Evolutionary conservation across 495 filamentous ascomycete species (phyloP).

Genomic region (Talaromyces thailandensis): DNA sequence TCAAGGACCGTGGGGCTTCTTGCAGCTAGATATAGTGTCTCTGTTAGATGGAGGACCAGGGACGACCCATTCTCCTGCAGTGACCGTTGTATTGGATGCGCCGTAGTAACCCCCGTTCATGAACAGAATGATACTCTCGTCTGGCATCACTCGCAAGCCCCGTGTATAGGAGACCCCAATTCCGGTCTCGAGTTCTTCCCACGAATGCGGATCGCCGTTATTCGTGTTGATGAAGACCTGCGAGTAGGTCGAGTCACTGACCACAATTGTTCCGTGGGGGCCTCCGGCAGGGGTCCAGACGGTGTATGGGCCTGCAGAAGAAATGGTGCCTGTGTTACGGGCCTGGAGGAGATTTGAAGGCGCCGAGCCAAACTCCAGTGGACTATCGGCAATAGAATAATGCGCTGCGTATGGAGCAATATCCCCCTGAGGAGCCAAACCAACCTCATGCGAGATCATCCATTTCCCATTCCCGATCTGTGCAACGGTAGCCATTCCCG

Average conservation of each 20-base stretch:
- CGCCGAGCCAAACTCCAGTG: slow-evolving; percentile 35
- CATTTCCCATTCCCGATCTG: slow-evolving; percentile 40
- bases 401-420: slow-evolving; percentile 30
- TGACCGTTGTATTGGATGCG: background rate
- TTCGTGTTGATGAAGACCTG: slow-evolving; percentile 3
- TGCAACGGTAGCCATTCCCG: slow-evolving; percentile 52
- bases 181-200: background rate
- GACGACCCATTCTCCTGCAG: background rate
- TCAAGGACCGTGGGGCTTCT: background rate
- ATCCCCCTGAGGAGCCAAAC: slow-evolving; percentile 18
- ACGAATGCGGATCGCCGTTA: background rate
- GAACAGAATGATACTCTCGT: background rate
- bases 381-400: slow-evolving; percentile 34
- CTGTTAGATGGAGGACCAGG: background rate
- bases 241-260: background rate
- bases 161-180: slow-evolving; percentile 1
- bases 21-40: background rate
- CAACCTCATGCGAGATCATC: slow-evolving; percentile 50
- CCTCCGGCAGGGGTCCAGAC: slow-evolving; percentile 3
- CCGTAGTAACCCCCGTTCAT: background rate
- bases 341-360: slow-evolving; percentile 19
- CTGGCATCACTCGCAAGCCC: background rate
- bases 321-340: background rate
- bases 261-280: background rate
- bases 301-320: background rate